A percentile compares a stretch with the other conserved stretches of the same genome.
phyloP scores from a whole-genome alignment of 228 moss, liverwort and hornwort species.

The Sphagnum fallax region DNA sequence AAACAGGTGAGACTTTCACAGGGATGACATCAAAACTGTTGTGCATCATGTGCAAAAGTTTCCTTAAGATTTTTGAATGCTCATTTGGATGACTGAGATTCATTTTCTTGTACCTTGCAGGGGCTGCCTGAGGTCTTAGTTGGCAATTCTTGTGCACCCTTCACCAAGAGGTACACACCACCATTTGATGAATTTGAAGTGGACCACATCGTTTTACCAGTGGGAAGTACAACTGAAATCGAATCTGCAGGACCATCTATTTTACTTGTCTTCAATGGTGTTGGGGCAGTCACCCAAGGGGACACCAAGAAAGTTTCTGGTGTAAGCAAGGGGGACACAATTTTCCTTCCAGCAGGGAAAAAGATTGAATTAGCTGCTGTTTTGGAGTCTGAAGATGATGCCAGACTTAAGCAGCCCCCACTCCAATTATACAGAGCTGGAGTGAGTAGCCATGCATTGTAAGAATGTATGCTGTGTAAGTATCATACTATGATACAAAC shows the following conservation, averaged over 20 bases:
- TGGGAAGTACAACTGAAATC: conserved; percentile 39
- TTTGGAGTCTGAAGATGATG: conserved; percentile 30
- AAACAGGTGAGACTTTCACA: conserved; percentile 43
- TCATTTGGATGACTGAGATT: not conserved
- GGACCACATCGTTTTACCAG: conserved; percentile 63
- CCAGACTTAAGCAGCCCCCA: conserved; percentile 10
- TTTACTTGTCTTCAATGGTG: conserved; percentile 55
- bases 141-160: conserved; percentile 42
- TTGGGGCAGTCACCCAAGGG: conserved; percentile 34
- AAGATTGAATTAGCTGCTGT: conserved; percentile 41
- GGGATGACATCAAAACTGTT: not conserved
- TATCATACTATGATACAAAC: no score
- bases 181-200: conserved; percentile 96
- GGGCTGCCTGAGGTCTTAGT: conserved; percentile 57
- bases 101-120: conserved; percentile 15
- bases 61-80: not conserved
- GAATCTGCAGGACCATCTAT: conserved; percentile 65
- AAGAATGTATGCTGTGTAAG: conserved; percentile 4
- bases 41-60: not conserved
- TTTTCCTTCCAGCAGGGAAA: conserved; percentile 61
- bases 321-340: conserved; percentile 59
- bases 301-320: conserved; percentile 12
- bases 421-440: conserved; percentile 61
- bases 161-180: conserved; percentile 72
- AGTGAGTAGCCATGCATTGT: conserved; percentile 58